phyloP scores from a whole-genome alignment of 2,329 filamentous ascomycete genomes.

The Ophiocordyceps polyrhachis-furcata region DNA sequence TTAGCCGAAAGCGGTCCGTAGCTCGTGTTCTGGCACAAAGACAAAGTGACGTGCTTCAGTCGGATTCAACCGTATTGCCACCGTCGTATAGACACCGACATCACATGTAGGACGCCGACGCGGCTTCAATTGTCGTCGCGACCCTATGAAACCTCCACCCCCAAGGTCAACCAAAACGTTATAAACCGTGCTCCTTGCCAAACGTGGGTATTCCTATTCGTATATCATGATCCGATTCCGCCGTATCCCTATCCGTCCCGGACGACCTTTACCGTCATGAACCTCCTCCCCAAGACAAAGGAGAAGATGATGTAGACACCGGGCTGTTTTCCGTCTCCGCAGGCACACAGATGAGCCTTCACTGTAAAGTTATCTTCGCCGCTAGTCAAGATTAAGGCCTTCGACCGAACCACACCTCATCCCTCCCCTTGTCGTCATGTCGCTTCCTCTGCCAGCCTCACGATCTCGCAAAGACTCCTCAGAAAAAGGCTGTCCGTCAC shows the following conservation, averaged over 20 bases:
- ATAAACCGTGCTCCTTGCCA: neutral
- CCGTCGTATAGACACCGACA: too few relatives aligned
- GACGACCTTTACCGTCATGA: neutral
- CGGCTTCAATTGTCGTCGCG: too few relatives aligned
- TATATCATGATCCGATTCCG: neutral
- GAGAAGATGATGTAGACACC: neutral
- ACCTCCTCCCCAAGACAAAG: neutral
- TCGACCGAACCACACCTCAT: too few relatives aligned
- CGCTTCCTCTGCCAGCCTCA: constrained; percentile 17
- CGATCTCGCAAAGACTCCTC: constrained; percentile 23
- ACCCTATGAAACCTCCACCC: neutral
- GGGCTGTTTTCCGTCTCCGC: too few relatives aligned
- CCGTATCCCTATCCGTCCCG: neutral
- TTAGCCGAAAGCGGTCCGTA: too few relatives aligned
- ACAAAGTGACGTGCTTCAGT: too few relatives aligned
- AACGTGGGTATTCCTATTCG: constrained; percentile 1
- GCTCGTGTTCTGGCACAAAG: too few relatives aligned
- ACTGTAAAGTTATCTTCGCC: too few relatives aligned
- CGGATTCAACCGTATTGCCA: too few relatives aligned
- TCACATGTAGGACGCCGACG: too few relatives aligned
- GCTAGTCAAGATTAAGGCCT: too few relatives aligned
- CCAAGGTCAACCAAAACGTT: neutral
- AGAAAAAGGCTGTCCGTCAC: constrained; percentile 19
- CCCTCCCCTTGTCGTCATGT: neutral
- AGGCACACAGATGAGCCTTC: too few relatives aligned